A percentile compares a stretch with the other conserved stretches of the same genome.
phyloP scores from a whole-genome alignment of 2,329 filamentous ascomycete species.

The Colletotrichum orbiculare region DNA sequence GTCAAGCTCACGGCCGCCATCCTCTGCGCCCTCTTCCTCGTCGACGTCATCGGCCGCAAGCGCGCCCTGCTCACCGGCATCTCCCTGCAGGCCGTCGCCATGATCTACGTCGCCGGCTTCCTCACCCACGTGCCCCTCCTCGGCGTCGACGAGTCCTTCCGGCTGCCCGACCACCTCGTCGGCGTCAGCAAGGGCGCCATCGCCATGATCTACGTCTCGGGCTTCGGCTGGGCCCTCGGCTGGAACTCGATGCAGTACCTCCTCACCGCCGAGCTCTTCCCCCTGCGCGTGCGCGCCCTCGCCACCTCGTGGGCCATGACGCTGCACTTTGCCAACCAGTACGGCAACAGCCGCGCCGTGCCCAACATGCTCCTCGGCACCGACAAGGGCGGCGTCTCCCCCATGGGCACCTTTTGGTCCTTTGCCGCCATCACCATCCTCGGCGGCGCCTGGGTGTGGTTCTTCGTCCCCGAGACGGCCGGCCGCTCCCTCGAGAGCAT shows the following conservation, averaged over 20 bases:
- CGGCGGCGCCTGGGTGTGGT: constrained; percentile 76
- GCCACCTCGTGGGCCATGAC: constrained; percentile 80
- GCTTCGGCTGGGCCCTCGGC: constrained; percentile 75
- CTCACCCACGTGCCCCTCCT: constrained; percentile 71
- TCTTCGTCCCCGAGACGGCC: constrained; percentile 78
- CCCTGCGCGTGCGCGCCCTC: constrained; percentile 77
- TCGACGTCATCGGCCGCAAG: constrained; percentile 83
- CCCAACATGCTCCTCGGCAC: constrained; percentile 75
- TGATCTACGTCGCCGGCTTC: constrained; percentile 72
- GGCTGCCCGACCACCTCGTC: constrained; percentile 59
- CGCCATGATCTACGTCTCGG: constrained; percentile 78
- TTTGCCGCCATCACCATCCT: constrained; percentile 76
- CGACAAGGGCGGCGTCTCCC: constrained; percentile 59
- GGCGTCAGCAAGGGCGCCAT: constrained; percentile 74
- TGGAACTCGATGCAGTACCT: constrained; percentile 86
- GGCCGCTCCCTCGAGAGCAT: constrained; percentile 76
- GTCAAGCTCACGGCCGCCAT: constrained; percentile 77
- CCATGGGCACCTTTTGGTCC: constrained; percentile 81
- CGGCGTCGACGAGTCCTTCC: constrained; percentile 59
- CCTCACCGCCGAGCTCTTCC: constrained; percentile 81
- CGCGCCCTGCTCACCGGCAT: constrained; percentile 71
- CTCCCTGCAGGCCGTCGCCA: constrained; percentile 67
- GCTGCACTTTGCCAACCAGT: constrained; percentile 83
- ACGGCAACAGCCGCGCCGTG: constrained; percentile 79
- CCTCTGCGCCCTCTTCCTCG: constrained; percentile 79